These are phyloP conservation scores for Chrysoporthe austroafricana DNA, from an alignment of 2,329 filamentous ascomycete species.

Conservation along the genomic window DNA sequence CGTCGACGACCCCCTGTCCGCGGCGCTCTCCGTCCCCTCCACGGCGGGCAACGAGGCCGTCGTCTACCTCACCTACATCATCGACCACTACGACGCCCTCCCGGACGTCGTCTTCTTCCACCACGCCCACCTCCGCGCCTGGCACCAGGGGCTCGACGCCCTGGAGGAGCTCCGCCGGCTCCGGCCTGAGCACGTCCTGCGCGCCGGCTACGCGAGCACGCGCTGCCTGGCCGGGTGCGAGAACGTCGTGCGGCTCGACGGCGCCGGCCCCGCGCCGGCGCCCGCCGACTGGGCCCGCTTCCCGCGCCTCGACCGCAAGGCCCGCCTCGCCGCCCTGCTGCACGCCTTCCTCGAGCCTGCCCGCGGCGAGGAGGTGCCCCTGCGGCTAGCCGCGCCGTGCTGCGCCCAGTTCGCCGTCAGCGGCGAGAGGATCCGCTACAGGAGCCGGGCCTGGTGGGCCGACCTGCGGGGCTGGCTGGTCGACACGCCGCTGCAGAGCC, in stretches of 20 bases:
- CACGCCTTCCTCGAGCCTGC: slow-evolving; percentile 31
- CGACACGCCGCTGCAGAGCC: slow-evolving; percentile 46
- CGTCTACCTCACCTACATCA: slow-evolving; percentile 64
- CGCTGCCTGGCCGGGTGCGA: slow-evolving; percentile 50
- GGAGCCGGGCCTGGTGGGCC: slow-evolving; percentile 49
- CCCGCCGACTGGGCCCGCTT: not conserved
- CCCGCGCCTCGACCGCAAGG: slow-evolving; percentile 19
- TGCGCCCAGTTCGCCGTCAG: slow-evolving; percentile 60
- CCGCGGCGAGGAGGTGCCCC: slow-evolving; percentile 37
- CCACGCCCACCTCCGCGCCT: slow-evolving; percentile 57
- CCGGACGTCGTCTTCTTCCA: slow-evolving; percentile 63
- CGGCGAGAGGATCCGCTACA: slow-evolving; percentile 43
- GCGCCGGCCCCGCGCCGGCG: slow-evolving; percentile 2
- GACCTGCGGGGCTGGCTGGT: slow-evolving; percentile 53
- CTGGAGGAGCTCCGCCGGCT: slow-evolving; percentile 53
- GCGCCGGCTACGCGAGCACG: slow-evolving; percentile 62
- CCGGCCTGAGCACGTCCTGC: slow-evolving; percentile 53
- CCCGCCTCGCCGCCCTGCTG: slow-evolving; percentile 32
- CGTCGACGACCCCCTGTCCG: slow-evolving; percentile 31
- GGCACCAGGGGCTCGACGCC: slow-evolving; percentile 62
- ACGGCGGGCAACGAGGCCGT: slow-evolving; percentile 61
- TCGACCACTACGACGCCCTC: slow-evolving; percentile 63
- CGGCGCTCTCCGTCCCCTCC: slow-evolving; percentile 31
- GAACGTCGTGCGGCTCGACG: slow-evolving; percentile 32
- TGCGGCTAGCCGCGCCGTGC: slow-evolving; percentile 48